Evolutionary conservation across 2,329 filamentous ascomycete species (phyloP).

Genomic region (Diaporthe eres): DNA sequence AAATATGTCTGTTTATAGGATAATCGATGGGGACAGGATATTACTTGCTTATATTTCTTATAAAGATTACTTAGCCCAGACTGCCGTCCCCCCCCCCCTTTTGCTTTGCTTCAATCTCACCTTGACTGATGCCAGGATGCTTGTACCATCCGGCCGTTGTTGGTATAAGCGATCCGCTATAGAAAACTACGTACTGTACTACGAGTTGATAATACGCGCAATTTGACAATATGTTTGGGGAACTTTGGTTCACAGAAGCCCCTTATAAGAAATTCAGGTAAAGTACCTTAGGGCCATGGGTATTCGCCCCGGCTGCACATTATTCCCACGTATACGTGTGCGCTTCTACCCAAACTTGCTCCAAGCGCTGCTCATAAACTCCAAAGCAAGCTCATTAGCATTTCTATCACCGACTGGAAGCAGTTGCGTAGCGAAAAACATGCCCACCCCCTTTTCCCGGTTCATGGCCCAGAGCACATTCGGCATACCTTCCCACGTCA

Average conservation of each 20-base stretch:
- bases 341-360: not conserved
- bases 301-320: not conserved
- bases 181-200: not conserved
- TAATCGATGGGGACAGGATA: no score
- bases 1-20: not conserved
- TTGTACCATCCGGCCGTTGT: not conserved
- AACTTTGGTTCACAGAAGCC: no score
- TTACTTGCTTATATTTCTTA: not conserved
- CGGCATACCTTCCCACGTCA: constrained; percentile 3
- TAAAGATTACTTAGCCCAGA: not conserved
- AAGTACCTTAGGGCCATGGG: not conserved
- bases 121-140: no score
- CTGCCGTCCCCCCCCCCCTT: not conserved
- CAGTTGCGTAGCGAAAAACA: constrained; percentile 4
- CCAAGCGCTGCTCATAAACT: constrained; percentile 11
- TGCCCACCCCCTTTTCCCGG: not conserved
- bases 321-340: not conserved
- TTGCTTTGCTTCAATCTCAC: no score
- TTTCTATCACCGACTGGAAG: not conserved
- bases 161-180: not conserved
- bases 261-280: not conserved
- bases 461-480: constrained; percentile 15
- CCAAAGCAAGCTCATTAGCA: constrained; percentile 5
- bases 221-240: no score
- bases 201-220: not conserved